Percentiles rank a stretch among this genome's conserved stretches.
phyloP scores from a whole-genome alignment of 2,329 filamentous ascomycete genomes.

The Trichoderma arundinaceum region DNA sequence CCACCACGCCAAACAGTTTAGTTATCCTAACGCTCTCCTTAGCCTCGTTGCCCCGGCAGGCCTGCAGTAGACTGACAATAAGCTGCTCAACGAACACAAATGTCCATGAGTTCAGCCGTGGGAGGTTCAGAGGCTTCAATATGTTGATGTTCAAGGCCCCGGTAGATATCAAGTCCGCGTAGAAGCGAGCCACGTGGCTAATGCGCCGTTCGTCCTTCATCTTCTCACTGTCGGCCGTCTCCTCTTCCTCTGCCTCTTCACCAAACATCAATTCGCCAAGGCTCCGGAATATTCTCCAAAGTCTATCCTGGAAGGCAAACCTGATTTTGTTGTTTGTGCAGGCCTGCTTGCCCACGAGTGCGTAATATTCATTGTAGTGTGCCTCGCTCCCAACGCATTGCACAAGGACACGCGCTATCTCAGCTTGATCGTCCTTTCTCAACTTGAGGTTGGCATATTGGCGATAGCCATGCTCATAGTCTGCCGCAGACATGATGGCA shows the following conservation, averaged over 20 bases:
- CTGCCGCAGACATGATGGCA: constrained; percentile 82
- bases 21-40: constrained; percentile 64
- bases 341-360: constrained; percentile 78
- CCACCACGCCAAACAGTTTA: constrained; percentile 69
- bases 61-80: constrained; percentile 75
- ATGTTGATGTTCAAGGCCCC: constrained; percentile 54
- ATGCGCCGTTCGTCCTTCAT: constrained; percentile 57
- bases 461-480: constrained; percentile 81
- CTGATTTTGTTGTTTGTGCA: constrained; percentile 76
- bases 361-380: constrained; percentile 92
- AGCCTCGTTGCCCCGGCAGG: constrained; percentile 55
- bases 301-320: constrained; percentile 83
- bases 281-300: constrained; percentile 84
- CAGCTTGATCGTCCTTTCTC: constrained; percentile 83
- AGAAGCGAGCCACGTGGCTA: constrained; percentile 60
- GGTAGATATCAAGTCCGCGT: constrained; percentile 56
- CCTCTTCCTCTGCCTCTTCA: constrained; percentile 61
- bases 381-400: constrained; percentile 85
- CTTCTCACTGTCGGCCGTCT: constrained; percentile 54
- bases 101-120: constrained; percentile 76
- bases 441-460: constrained; percentile 82
- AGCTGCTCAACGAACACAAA: constrained; percentile 80
- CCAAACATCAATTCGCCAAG: constrained; percentile 82
- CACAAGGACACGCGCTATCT: constrained; percentile 85
- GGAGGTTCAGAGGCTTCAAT: constrained; percentile 76